phyloP scores from a whole-genome alignment of 192 early-diverging fungal species.

The Helicostylum pulchrum region DNA sequence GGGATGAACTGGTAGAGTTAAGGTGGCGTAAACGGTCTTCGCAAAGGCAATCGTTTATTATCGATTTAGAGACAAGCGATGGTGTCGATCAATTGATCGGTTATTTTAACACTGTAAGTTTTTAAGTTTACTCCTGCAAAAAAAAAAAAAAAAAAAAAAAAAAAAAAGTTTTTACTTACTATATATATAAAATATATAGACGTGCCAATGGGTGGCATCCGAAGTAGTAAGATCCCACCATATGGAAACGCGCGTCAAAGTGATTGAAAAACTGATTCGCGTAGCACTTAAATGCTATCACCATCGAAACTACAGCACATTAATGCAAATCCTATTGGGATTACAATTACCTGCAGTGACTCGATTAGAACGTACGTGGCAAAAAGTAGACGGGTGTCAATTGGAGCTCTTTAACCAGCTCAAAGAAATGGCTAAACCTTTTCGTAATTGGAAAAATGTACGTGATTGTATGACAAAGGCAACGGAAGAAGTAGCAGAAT shows the following conservation, averaged over 20 bases:
- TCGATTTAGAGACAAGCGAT: background rate
- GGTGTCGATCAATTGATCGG: slow-evolving; percentile 27
- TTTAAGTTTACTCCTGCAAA: background rate
- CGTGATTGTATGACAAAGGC: slow-evolving; percentile 55
- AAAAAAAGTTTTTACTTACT: background rate
- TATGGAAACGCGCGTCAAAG: slow-evolving; percentile 44
- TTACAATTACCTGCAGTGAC: slow-evolving; percentile 54
- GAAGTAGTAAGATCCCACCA: slow-evolving; percentile 47
- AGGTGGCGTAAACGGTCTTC: slow-evolving; percentile 36
- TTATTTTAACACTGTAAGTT: slow-evolving; percentile 28
- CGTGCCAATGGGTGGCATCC: slow-evolving; percentile 57
- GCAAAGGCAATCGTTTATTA: slow-evolving; percentile 2
- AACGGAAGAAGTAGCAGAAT: slow-evolving; percentile 43
- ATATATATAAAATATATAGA: slow-evolving; percentile 7
- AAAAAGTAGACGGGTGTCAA: slow-evolving; percentile 41
- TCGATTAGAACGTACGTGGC: slow-evolving; percentile 54
- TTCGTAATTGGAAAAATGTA: slow-evolving; percentile 56
- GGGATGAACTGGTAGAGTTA: slow-evolving; percentile 52
- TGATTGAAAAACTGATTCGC: slow-evolving; percentile 62
- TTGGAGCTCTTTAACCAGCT: slow-evolving; percentile 48
- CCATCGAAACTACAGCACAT: slow-evolving; percentile 56
- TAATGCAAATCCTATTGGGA: slow-evolving; percentile 57
- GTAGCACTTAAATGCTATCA: slow-evolving; percentile 61
- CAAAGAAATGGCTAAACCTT: slow-evolving; percentile 46
- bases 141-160: slow-evolving; percentile 3